Conservation (phyloP, 2,329 filamentous ascomycete genomes). For the Diaporthe ampelina region DNA sequence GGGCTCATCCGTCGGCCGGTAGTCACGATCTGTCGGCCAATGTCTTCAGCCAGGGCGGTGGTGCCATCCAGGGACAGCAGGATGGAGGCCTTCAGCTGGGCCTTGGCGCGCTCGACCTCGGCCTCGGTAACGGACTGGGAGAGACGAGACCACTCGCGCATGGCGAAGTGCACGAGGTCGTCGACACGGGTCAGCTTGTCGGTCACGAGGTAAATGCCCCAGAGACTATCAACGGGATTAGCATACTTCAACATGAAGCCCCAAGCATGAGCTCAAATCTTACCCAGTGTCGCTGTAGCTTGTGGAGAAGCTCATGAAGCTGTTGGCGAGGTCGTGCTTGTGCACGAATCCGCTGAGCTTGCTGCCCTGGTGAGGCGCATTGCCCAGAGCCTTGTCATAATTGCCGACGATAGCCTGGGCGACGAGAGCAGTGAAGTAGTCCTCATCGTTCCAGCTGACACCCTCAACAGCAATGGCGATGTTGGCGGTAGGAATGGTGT, state of each 20-base stretch:
- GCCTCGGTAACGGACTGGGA: slow-evolving; percentile 88
- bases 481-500: slow-evolving; percentile 95
- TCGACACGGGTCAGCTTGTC: slow-evolving; percentile 90
- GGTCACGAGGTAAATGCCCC: slow-evolving; percentile 98
- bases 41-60: slow-evolving; percentile 97
- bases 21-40: slow-evolving; percentile 97
- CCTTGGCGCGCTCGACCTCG: slow-evolving; percentile 98
- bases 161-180: slow-evolving; percentile 97
- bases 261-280: slow-evolving; percentile 52
- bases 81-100: slow-evolving; percentile 98
- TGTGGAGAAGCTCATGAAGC: slow-evolving; percentile 99
- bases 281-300: slow-evolving; percentile 99
- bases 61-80: slow-evolving; percentile 97
- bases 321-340: slow-evolving; percentile 96
- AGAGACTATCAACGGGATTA: slow-evolving; percentile 77
- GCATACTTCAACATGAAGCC: slow-evolving; percentile 29
- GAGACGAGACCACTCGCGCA: slow-evolving; percentile 97
- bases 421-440: slow-evolving; percentile 98
- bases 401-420: slow-evolving; percentile 99
- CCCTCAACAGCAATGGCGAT: slow-evolving; percentile 99
- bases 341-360: slow-evolving; percentile 96
- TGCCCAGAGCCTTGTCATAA: slow-evolving; percentile 99
- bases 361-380: slow-evolving; percentile 96
- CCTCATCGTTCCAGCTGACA: slow-evolving; percentile 99
- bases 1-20: slow-evolving; percentile 93